A percentile compares a stretch with the other conserved stretches of the same genome.
These are phyloP conservation scores for Comarum palustre DNA, from an alignment of 306 rosid genomes.

Conservation along the genomic window DNA sequence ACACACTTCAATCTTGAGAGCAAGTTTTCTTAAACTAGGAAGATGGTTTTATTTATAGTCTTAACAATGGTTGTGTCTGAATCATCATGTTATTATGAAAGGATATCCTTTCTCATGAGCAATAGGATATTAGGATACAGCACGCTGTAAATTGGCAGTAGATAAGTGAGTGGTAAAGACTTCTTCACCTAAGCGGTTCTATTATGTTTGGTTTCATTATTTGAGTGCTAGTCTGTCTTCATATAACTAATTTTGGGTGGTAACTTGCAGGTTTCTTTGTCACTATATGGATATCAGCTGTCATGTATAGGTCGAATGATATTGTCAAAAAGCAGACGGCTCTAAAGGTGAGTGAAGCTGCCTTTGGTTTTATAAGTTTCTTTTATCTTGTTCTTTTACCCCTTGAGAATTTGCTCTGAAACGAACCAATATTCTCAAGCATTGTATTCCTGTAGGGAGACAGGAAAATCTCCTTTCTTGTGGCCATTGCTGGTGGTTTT, in stretches of 20 bases:
- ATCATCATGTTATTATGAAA: background rate
- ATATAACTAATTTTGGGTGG: constrained; percentile 8
- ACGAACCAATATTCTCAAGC: constrained; percentile 24
- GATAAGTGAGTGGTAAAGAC: background rate
- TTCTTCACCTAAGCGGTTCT: constrained; percentile 16
- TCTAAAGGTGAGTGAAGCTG: constrained; percentile 55
- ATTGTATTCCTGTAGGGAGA: constrained; percentile 65
- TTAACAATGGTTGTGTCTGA: background rate
- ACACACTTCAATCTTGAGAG: background rate
- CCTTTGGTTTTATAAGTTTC: constrained; percentile 10
- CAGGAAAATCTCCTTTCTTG: constrained; percentile 60
- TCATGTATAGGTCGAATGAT: constrained; percentile 86
- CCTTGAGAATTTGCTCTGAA: background rate
- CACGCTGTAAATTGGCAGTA: background rate
- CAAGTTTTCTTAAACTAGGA: background rate
- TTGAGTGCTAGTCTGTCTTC: background rate
- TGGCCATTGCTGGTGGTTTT: constrained; percentile 45
- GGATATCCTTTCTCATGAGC: background rate
- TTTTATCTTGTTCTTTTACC: background rate
- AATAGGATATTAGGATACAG: background rate
- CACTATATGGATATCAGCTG: constrained; percentile 76
- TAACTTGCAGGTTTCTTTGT: constrained; percentile 74
- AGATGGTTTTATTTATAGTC: background rate
- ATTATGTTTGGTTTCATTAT: constrained; percentile 23
- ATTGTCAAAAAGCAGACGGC: constrained; percentile 85